Conservation (phyloP, 768 basidiomycete species). For the Amanita inopinata region DNA sequence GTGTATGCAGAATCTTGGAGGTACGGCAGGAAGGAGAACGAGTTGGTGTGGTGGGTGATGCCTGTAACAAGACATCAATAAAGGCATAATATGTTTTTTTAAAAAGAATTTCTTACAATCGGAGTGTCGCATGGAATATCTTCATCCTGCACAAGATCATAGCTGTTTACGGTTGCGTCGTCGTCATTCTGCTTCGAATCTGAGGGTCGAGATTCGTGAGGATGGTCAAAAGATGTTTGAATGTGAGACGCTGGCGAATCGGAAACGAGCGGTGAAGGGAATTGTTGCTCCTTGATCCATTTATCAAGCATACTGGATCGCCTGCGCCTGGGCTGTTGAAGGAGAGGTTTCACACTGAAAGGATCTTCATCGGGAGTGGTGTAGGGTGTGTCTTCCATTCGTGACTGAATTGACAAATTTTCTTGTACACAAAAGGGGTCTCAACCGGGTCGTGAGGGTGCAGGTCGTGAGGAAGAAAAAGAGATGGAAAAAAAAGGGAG, state of each 20-base stretch:
- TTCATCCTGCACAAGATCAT: slow-evolving; percentile 41
- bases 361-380: slow-evolving; percentile 44
- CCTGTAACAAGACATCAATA: slow-evolving; percentile 7
- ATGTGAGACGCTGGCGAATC: slow-evolving; percentile 28
- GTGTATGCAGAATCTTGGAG: slow-evolving; percentile 25
- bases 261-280: slow-evolving; percentile 12
- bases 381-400: slow-evolving; percentile 35
- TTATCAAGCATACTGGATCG: slow-evolving; percentile 44
- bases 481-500: background rate
- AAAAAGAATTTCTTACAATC: background rate
- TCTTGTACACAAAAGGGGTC: slow-evolving; percentile 9
- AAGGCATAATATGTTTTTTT: slow-evolving; percentile 7
- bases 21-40: slow-evolving; percentile 25
- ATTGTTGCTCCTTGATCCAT: slow-evolving; percentile 45
- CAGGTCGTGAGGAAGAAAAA: too few relatives aligned
- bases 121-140: slow-evolving; percentile 32
- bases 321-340: slow-evolving; percentile 25
- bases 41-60: slow-evolving; percentile 23
- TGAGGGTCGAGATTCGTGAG: too few relatives aligned
- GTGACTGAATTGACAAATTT: too few relatives aligned
- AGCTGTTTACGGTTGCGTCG: slow-evolving; percentile 29
- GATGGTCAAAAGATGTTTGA: slow-evolving; percentile 24
- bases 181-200: slow-evolving; percentile 18
- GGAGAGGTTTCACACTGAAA: slow-evolving; percentile 30
- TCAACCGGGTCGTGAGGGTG: background rate